Evolutionary conservation across 495 filamentous ascomycete genomes (phyloP).

Genomic region (Penicillium fimorum): DNA sequence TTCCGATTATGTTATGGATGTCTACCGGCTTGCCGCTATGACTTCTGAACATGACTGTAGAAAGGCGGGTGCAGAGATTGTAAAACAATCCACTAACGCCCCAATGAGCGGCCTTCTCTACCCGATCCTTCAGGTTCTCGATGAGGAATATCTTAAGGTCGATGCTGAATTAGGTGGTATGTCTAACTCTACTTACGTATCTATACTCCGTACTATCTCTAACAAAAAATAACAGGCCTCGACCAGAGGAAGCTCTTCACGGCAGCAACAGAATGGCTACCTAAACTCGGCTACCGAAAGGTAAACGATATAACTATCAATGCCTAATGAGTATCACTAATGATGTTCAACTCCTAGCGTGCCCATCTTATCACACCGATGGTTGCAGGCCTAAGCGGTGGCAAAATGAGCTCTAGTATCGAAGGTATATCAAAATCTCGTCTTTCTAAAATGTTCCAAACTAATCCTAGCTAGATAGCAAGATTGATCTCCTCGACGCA

Average conservation of each 20-base stretch:
- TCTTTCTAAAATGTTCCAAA: background rate
- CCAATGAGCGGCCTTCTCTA: constrained; percentile 61
- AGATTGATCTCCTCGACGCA: constrained; percentile 87
- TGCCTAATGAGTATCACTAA: background rate
- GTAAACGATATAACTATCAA: constrained; percentile 16
- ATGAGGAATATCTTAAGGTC: constrained; percentile 85
- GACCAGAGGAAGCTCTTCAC: constrained; percentile 93
- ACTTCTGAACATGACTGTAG: constrained; percentile 49
- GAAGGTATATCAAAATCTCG: constrained; percentile 21
- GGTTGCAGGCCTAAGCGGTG: constrained; percentile 79
- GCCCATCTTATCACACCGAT: constrained; percentile 91
- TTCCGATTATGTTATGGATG: constrained; percentile 43
- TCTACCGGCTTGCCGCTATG: constrained; percentile 38
- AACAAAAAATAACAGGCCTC: background rate
- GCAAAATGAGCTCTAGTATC: constrained; percentile 71
- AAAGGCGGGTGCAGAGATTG: constrained; percentile 22
- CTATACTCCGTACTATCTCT: background rate
- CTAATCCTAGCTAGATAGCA: constrained; percentile 35
- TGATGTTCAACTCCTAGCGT: constrained; percentile 37
- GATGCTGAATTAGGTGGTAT: constrained; percentile 72
- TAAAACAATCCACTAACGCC: constrained; percentile 3
- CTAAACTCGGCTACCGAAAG: constrained; percentile 51
- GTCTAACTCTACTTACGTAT: background rate
- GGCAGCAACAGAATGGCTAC: constrained; percentile 60
- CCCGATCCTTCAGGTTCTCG: constrained; percentile 73